Base-by-base conservation (phyloP, 1,139 yeast species). In the Yarrowia galli region DNA sequence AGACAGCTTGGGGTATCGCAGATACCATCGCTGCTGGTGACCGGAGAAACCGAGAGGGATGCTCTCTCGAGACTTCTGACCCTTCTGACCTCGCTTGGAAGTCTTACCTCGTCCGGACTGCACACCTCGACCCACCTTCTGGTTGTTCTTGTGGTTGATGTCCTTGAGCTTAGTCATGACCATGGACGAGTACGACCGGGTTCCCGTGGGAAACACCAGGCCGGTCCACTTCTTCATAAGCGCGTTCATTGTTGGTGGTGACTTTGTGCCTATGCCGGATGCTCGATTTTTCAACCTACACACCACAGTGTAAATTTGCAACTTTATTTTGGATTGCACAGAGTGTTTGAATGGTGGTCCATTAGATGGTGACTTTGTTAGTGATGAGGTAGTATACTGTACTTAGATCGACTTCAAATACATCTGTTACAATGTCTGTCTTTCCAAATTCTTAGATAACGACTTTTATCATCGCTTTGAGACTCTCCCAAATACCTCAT, bases 11-110 rank as follows among this genome's bases (percentile, higher is more conserved):
- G 98, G 98, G 78, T 92, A 92, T 70, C 92, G 81, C 78, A 90
- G 90, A 76, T 87, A 90, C 74, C 89, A 89, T 28, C 98, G 98
- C 0, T 99, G 95, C 78, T 95, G 99, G 76, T 99, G 99, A 85
- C 99, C 99, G 82, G 95, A 99, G 77, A 93, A 91, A 95, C 97
- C 92, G 71, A 89, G 86, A 69, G 93, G 95, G 25, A 93, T 96
- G 67, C 88, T 86, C 45, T 95, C 91, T 80, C 98, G 87, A 16
- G 98, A 98, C 80, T 93, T 93, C 78, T 95, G 99, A 86, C 99
- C 99, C 80, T 93, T 96, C 76, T 92, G 97, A 82, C 99, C 99
- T 78, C 99, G 86, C 65, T 97, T 97, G 3, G 98, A 87, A 1
- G 98, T 95, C 79, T 93, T 92, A 81, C 99, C 84, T 66, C 79